These are phyloP conservation scores for Fraxinus baroniana DNA, from an alignment of 305 asterid species.

Conservation along the genomic window DNA sequence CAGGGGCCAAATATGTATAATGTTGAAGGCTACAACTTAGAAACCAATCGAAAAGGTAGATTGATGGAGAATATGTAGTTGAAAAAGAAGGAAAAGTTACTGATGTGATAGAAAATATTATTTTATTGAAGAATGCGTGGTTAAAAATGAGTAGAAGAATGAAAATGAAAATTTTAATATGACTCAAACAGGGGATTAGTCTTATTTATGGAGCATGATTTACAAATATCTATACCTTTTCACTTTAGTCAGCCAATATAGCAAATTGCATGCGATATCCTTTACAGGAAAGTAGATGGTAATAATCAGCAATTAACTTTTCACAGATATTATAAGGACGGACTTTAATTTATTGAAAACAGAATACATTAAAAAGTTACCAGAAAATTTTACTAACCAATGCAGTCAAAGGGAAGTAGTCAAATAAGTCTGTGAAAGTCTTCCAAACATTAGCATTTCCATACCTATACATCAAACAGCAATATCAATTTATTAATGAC, in stretches of 20 bases:
- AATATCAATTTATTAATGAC: conserved; percentile 8
- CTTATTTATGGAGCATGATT: neutral
- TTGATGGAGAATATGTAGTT: too few relatives aligned
- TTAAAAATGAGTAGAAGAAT: too few relatives aligned
- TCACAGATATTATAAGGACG: conserved; percentile 1
- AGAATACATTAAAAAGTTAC: neutral
- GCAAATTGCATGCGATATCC: neutral
- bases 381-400: conserved; percentile 58
- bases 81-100: too few relatives aligned
- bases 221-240: neutral
- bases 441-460: conserved; percentile 98
- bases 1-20: too few relatives aligned
- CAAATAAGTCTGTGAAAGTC: conserved; percentile 92
- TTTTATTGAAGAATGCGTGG: too few relatives aligned
- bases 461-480: conserved; percentile 49
- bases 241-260: neutral
- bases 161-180: too few relatives aligned
- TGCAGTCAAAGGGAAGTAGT: conserved; percentile 94
- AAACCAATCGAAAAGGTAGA: too few relatives aligned
- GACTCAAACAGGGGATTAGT: too few relatives aligned
- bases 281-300: neutral
- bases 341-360: neutral
- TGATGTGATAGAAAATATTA: too few relatives aligned
- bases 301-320: neutral
- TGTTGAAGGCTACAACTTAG: too few relatives aligned